Base-by-base conservation (phyloP, 345 rosid species). In the Gossypium mustelinum region DNA sequence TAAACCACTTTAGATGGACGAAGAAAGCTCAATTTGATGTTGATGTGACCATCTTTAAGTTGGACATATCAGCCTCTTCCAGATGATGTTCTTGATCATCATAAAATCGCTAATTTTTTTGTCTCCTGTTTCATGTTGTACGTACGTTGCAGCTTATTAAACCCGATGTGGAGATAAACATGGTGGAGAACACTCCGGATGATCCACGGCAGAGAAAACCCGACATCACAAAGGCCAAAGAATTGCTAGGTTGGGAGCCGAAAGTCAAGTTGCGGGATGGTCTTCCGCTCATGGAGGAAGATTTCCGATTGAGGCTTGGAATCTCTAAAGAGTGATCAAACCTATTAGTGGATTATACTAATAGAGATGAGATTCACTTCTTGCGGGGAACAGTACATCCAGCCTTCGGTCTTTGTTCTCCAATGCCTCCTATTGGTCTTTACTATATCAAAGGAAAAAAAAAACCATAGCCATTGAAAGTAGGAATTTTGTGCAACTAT, bases 201-300 rank as follows among this genome's bases (percentile, higher is more conserved):
- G 97, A 94, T 82, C 98, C 97, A 9, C 82, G 85, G 59, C 97
- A 94, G 84, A 90, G 98, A 81, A 90, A 94, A 77, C 98, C 97
- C 0, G 97, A 92, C 85, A 92, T 92, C 79, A 75, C 93, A 10
- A 90, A 90, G 79, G 97, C 98, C 0, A 92, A 87, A 85, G 93
- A 88, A 75, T 66, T 89, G 79, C 84, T 94, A 68, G 97, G 97
- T 61, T 94, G 98, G 98, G 98, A 88, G 59, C 98, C 98, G 0
- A 88, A 89, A 76, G 88, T 94, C 22, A 90, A 85, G 86, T 80
- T 94, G 82, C 88, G 85, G 54, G 92, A 90, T 3, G 98, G 98
- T 1, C 94, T 94, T 70, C 97, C 93, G 3, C 90, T 90, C 2
- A 90, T 94, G 98, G 97, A 88, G 85, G 89, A 86, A 70, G 97